Percentiles rank a stretch among this genome's conserved stretches.
These are phyloP conservation scores for Monotropa hypopitys DNA, from an alignment of 179 eudicot species.

Conservation along the genomic window DNA sequence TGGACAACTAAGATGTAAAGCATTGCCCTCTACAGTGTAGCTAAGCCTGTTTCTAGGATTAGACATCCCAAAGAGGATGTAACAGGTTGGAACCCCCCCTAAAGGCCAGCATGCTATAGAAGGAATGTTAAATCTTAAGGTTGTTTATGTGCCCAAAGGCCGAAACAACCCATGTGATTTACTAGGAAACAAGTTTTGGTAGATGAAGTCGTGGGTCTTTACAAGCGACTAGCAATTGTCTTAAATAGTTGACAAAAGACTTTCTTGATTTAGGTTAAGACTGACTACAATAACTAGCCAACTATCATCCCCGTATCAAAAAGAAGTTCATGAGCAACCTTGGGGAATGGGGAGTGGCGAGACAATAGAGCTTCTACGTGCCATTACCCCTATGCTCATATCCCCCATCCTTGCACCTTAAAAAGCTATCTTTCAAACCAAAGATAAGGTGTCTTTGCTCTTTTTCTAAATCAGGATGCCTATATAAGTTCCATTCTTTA, in stretches of 20 bases:
- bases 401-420: background rate
- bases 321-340: background rate
- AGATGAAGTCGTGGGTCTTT: background rate
- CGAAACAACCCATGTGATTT: background rate
- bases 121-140: background rate
- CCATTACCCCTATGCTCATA: background rate
- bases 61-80: background rate
- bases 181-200: background rate
- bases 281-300: background rate
- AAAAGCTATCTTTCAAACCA: background rate
- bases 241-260: background rate
- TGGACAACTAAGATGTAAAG: no score
- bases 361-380: background rate
- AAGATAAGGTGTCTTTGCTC: background rate
- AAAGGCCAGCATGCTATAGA: no score
- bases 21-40: no score
- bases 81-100: background rate
- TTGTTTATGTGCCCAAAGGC: background rate
- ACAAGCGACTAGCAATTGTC: background rate
- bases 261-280: background rate
- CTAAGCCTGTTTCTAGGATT: no score
- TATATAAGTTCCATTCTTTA: background rate
- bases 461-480: background rate
- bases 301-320: background rate
- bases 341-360: background rate